Evolutionary conservation across 257 asterid genomes (phyloP), one percentile per base, ranked within the genome.

Genomic region (Verbascum thapsus): DNA sequence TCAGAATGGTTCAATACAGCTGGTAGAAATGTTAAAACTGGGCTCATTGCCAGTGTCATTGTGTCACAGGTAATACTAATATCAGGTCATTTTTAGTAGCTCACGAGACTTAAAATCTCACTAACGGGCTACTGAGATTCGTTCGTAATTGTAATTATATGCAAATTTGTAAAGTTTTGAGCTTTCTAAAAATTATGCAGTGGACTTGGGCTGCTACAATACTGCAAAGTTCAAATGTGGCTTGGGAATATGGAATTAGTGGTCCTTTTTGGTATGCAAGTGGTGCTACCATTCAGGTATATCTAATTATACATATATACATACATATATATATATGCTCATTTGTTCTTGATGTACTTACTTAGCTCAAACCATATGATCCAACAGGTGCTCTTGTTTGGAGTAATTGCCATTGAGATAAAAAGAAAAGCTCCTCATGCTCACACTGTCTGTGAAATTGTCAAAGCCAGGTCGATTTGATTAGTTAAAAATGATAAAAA

Each of bases 241-340:
- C 96, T 4, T 91, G 96, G 98, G 76, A 86, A 59, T 88, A 88
- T 71, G 98, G 98, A 62, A 76, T 91, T 57, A 91, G 98, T 52
- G 96, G 98, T n/a, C 98, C 98, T 42, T 91, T 91, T 74, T 91
- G 98, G 98, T 88, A 91, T 61, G 98, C 98, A 54, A 91, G 95
- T 60, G 96, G 98, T 0, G 95, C 98, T 69, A 88, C 98, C 34
- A 88, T 91, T 56, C 98, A 88, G 91, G 96, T 75, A 78, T 53
- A 66, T 63, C 61, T 30, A 30, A 43, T 9, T 19, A 5, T 48
- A 10, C 12, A 2, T 26, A 10, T 11, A 43, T 38, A 5, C 47
- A 30, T 48, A n/a, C 26, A 8, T 16, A 0, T 42, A 8, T 11
- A n/a, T n/a, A n/a, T 13, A 4, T 17, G 3, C 32, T 5, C 49